Evolutionary conservation across 225 moss, liverwort and hornwort species (phyloP).

Genomic region (Polytrichum commune): DNA sequence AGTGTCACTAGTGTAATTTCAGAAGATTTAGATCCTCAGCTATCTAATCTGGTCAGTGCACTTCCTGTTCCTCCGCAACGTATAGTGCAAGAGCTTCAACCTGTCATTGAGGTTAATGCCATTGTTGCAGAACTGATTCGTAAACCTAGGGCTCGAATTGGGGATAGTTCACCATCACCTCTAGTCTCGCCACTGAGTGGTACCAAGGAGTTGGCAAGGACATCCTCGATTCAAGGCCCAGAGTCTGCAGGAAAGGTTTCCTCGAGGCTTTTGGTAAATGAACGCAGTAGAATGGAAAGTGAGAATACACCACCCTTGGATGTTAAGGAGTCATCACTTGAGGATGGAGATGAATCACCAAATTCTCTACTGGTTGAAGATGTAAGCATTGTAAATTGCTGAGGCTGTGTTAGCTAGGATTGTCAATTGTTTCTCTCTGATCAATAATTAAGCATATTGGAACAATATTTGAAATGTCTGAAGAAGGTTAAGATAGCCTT

Average conservation of each 20-base stretch:
- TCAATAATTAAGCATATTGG: no score
- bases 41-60: constrained; percentile 54
- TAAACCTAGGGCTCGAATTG: constrained; percentile 29
- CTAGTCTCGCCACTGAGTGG: constrained; percentile 13
- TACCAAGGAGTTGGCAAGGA: constrained; percentile 34
- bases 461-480: no score
- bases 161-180: constrained; percentile 14
- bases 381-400: constrained; percentile 18
- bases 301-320: constrained; percentile 23
- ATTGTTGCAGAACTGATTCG: constrained; percentile 28
- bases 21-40: constrained; percentile 46
- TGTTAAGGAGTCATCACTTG: constrained; percentile 35
- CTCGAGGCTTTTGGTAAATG: constrained; percentile 33
- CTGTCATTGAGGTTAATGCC: constrained; percentile 29
- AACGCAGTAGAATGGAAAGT: constrained; percentile 26
- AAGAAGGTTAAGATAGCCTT: no score
- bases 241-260: constrained; percentile 16
- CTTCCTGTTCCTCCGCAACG: constrained; percentile 38
- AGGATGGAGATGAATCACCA: constrained; percentile 40
- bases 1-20: constrained; percentile 15
- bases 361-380: constrained; percentile 59
- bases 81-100: constrained; percentile 19
- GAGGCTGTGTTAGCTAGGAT: no score
- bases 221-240: constrained; percentile 29
- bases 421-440: no score